Conservation (phyloP, 2,329 filamentous ascomycete genomes). For the Helminthosporium solani region DNA sequence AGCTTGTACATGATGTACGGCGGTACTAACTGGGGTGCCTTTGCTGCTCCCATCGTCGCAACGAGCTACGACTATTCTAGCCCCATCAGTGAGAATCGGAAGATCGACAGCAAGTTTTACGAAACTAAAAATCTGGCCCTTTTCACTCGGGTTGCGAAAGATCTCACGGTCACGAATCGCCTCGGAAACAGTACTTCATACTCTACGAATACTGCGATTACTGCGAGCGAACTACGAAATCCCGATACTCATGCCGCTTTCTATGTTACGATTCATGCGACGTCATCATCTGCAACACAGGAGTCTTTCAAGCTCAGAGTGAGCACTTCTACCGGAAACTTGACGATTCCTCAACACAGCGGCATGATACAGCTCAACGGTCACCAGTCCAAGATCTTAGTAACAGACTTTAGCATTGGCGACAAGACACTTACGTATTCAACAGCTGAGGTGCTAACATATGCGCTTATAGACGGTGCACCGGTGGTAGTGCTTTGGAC, state of each 20-base stretch:
- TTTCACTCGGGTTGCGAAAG: conserved; percentile 60
- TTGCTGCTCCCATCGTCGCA: conserved; percentile 59
- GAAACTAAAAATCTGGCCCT: conserved; percentile 63
- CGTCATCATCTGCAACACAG: conserved; percentile 53
- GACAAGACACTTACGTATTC: conserved; percentile 55
- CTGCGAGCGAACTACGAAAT: conserved; percentile 59
- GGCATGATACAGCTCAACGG: conserved; percentile 57
- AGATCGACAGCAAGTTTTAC: conserved; percentile 60
- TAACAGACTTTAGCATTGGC: conserved; percentile 60
- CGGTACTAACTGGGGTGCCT: conserved; percentile 64
- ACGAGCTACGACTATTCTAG: conserved; percentile 66
- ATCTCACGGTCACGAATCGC: conserved; percentile 58
- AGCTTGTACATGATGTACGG: conserved; percentile 67
- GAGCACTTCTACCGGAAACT: conserved; percentile 56
- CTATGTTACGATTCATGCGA: conserved; percentile 59
- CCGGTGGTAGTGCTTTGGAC: conserved; percentile 45
- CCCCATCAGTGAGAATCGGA: conserved; percentile 60
- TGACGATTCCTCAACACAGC: conserved; percentile 56
- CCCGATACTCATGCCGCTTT: conserved; percentile 59
- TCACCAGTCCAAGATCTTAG: conserved; percentile 62
- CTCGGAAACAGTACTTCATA: conserved; percentile 52
- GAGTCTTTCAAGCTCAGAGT: conserved; percentile 58
- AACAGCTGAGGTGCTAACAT: conserved; percentile 54
- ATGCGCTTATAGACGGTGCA: conserved; percentile 38
- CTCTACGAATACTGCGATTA: conserved; percentile 54